These are phyloP conservation scores for Endothia cerciana DNA, from an alignment of 2,329 filamentous ascomycete species.

Conservation along the genomic window DNA sequence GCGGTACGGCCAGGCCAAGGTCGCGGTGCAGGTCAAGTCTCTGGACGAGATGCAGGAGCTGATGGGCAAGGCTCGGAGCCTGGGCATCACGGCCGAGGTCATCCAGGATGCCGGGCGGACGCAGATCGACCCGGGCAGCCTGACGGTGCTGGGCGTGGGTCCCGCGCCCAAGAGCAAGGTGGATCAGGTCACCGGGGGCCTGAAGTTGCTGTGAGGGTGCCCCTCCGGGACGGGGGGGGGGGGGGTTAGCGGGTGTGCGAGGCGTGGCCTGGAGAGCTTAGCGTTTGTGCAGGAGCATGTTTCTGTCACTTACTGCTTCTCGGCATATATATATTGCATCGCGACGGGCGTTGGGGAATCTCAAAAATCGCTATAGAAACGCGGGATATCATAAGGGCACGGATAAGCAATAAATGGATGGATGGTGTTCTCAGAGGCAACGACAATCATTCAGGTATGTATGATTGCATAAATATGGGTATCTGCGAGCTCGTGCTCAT, in stretches of 20 bases:
- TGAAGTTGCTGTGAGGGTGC: constrained; percentile 74
- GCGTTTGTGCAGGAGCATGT: not conserved
- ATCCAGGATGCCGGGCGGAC: constrained; percentile 96
- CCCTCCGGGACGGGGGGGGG: not conserved
- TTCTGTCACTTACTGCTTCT: not conserved
- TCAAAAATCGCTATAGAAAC: not conserved
- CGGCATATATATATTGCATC: constrained; percentile 8
- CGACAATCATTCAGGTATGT: not conserved
- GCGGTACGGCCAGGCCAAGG: constrained; percentile 83
- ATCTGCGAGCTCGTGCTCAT: constrained; percentile 32
- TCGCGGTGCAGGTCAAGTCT: constrained; percentile 85
- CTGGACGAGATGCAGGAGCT: constrained; percentile 79
- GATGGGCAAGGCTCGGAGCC: constrained; percentile 77
- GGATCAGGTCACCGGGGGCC: constrained; percentile 79
- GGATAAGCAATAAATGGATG: not conserved
- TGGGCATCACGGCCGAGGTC: constrained; percentile 86
- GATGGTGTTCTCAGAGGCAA: not conserved
- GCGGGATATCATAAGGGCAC: not conserved
- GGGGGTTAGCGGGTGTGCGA: not conserved
- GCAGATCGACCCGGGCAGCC: constrained; percentile 91
- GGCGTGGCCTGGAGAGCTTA: not conserved
- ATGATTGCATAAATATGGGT: constrained; percentile 31
- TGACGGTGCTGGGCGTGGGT: constrained; percentile 86
- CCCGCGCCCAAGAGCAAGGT: constrained; percentile 84
- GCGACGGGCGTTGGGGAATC: constrained; percentile 24